Evolutionary conservation across 2,329 filamentous ascomycete genomes (phyloP).

Genomic region (Helotiales sp.): DNA sequence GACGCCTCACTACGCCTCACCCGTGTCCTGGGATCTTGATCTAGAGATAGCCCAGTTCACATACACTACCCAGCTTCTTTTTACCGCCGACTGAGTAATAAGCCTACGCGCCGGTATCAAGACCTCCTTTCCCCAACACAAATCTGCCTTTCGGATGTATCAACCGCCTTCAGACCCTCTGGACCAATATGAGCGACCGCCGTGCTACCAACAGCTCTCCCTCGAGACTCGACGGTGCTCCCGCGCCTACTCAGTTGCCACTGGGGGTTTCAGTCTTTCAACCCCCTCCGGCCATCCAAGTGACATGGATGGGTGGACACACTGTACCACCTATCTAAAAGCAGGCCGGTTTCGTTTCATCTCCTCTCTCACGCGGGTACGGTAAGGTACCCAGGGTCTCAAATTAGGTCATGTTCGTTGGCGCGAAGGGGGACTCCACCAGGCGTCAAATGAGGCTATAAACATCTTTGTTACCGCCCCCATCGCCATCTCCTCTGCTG

Average conservation of each 20-base stretch:
- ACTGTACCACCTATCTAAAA: slow-evolving; percentile 7
- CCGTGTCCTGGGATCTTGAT: slow-evolving; percentile 13
- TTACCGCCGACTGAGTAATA: slow-evolving; percentile 28
- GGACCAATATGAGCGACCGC: slow-evolving; percentile 26
- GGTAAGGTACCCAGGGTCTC: slow-evolving; percentile 20
- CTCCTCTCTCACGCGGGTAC: slow-evolving; percentile 6
- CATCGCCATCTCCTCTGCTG: slow-evolving; percentile 26
- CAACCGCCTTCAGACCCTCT: slow-evolving; percentile 24
- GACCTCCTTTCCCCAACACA: slow-evolving; percentile 8
- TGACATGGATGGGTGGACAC: slow-evolving; percentile 7
- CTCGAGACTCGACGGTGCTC: slow-evolving; percentile 22
- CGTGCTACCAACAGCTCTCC: slow-evolving; percentile 15
- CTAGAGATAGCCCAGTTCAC: not conserved
- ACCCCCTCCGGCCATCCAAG: slow-evolving; percentile 5
- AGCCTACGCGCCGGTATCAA: slow-evolving; percentile 28
- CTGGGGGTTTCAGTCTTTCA: slow-evolving; percentile 19
- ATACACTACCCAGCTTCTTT: not conserved
- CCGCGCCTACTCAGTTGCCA: slow-evolving; percentile 23
- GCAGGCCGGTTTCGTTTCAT: slow-evolving; percentile 21
- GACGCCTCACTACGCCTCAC: slow-evolving; percentile 17
- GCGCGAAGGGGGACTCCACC: slow-evolving; percentile 9
- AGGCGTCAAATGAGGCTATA: slow-evolving; percentile 38
- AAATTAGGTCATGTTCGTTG: slow-evolving; percentile 32
- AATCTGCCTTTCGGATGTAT: slow-evolving; percentile 19
- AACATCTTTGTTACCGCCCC: slow-evolving; percentile 33